Conservation (phyloP, 805 yeast species). For the Saturnispora quitensis region DNA sequence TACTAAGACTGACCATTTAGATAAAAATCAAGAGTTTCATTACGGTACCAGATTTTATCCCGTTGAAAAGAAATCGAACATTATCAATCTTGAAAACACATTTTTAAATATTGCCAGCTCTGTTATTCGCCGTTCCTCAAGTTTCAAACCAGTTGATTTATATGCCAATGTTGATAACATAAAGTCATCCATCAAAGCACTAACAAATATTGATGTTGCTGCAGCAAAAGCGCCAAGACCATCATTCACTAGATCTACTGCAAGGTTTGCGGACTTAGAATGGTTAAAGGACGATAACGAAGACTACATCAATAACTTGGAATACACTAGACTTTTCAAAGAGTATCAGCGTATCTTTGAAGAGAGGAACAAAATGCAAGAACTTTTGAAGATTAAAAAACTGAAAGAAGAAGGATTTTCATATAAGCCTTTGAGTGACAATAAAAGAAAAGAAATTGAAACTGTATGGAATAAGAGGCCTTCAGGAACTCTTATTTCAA, state of each 20-base stretch:
- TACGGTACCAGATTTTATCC: constrained; percentile 6
- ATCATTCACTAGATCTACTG: constrained; percentile 16
- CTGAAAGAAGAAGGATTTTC: constrained; percentile 26
- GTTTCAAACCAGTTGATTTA: background rate
- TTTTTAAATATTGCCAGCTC: constrained; percentile 3
- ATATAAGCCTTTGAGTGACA: constrained; percentile 24
- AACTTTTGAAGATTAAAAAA: constrained; percentile 28
- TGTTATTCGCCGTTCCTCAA: background rate
- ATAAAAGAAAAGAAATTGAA: constrained; percentile 29
- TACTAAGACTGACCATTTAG: background rate
- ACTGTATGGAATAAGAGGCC: constrained; percentile 25
- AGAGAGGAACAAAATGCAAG: constrained; percentile 32
- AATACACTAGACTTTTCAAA: constrained; percentile 27
- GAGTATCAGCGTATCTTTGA: constrained; percentile 36
- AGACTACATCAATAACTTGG: constrained; percentile 25
- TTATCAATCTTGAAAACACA: constrained; percentile 1
- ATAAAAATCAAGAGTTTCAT: background rate
- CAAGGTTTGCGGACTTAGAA: constrained; percentile 23
- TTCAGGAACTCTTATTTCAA: constrained; percentile 25
- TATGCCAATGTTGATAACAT: background rate
- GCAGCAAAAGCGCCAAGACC: constrained; percentile 2
- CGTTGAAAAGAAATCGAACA: background rate
- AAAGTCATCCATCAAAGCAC: background rate
- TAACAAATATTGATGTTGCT: background rate
- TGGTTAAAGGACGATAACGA: constrained; percentile 26